Percentiles rank a stretch among this genome's conserved stretches.
Evolutionary conservation across 768 basidiomycete species (phyloP).

Genomic region (Suillus sp.): DNA sequence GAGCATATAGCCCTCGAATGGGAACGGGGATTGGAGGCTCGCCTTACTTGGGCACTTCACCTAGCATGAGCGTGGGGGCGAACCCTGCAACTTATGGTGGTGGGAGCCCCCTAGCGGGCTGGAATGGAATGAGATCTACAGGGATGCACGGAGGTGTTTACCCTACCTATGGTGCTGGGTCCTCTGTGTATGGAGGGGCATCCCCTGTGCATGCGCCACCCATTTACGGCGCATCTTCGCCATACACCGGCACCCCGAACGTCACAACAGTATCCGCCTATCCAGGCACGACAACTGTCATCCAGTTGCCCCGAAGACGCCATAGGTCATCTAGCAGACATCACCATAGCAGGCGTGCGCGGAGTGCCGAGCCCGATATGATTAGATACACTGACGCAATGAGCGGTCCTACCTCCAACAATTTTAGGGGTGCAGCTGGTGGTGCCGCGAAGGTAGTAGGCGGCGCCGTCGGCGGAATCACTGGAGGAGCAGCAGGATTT

Average conservation of each 20-base stretch:
- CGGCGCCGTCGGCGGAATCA: conserved; percentile 1
- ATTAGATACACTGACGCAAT: neutral
- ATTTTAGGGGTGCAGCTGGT: neutral
- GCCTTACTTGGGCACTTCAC: conserved; percentile 2
- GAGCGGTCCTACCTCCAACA: neutral
- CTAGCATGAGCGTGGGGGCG: neutral
- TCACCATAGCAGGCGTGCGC: conserved; percentile 8
- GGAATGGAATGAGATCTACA: neutral
- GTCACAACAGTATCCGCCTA: conserved; percentile 3
- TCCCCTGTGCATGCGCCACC: neutral
- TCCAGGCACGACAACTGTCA: conserved; percentile 14
- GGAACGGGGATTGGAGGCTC: conserved; percentile 3
- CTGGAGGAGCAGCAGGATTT: conserved; percentile 10
- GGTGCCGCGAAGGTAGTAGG: conserved; percentile 7
- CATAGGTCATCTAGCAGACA: conserved; percentile 6
- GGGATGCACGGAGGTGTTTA: neutral
- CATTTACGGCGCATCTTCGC: neutral
- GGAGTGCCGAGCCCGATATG: conserved; percentile 9
- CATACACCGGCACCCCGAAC: neutral
- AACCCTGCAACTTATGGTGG: neutral
- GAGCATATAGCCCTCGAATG: neutral
- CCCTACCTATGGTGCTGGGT: neutral
- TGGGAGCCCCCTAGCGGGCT: neutral
- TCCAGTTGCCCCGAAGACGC: conserved; percentile 11
- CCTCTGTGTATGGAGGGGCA: neutral